A percentile compares a stretch with the other conserved stretches of the same genome.
Evolutionary conservation across 352 stramenopile genomes (phyloP).

Genomic region (Phytopythium ostracodes): DNA sequence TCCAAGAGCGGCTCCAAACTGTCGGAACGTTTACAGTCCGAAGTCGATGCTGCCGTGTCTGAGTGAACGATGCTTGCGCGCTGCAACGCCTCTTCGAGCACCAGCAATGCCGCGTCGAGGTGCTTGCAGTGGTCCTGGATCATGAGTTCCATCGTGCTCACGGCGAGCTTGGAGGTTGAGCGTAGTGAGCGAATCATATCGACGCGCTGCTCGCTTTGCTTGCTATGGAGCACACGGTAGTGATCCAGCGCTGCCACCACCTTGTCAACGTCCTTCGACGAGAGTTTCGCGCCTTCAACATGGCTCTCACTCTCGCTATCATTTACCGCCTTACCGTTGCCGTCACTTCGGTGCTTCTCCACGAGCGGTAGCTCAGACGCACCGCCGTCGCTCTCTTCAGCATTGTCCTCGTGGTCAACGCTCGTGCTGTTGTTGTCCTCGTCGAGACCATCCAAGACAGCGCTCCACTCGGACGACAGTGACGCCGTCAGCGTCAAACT

Average conservation of each 20-base stretch:
- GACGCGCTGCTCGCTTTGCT: slow-evolving; percentile 23
- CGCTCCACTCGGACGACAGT: neutral
- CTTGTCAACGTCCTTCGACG: slow-evolving; percentile 14
- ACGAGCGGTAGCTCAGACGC: neutral
- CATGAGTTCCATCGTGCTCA: slow-evolving; percentile 64
- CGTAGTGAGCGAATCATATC: slow-evolving; percentile 31
- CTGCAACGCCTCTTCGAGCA: slow-evolving; percentile 9
- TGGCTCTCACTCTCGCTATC: neutral
- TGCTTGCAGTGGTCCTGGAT: slow-evolving; percentile 49
- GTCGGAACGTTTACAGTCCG: neutral
- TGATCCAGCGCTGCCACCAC: slow-evolving; percentile 15
- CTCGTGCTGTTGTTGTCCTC: slow-evolving; percentile 15
- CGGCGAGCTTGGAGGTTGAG: slow-evolving; percentile 29
- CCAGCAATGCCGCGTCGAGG: slow-evolving; percentile 14
- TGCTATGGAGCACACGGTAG: slow-evolving; percentile 24
- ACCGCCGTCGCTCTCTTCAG: slow-evolving; percentile 2
- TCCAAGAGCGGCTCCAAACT: neutral
- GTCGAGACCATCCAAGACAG: slow-evolving; percentile 1
- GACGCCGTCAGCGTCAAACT: slow-evolving; percentile 3
- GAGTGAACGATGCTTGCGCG: neutral
- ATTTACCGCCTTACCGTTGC: neutral
- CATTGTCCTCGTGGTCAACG: neutral
- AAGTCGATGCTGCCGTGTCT: neutral
- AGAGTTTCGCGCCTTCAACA: neutral
- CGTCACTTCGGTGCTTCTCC: neutral